Conservation (phyloP, 106 monocot genomes). For the Dendrobium nobile region DNA sequence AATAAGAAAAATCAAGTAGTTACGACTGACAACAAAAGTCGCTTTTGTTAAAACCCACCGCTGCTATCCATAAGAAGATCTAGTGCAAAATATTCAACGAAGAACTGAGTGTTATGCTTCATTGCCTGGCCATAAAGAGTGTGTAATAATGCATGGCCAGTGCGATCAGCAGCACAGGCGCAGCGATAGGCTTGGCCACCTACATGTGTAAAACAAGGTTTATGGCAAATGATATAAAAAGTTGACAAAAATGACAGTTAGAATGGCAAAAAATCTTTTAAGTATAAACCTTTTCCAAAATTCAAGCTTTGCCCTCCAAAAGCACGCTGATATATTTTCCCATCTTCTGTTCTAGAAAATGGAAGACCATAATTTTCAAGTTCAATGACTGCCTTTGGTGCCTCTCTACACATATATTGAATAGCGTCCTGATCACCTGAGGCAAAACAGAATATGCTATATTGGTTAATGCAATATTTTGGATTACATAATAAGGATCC, state of each 20-base stretch:
- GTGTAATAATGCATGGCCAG: conserved; percentile 93
- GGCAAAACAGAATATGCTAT: not conserved
- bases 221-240: not conserved
- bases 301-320: conserved; percentile 98
- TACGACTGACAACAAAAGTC: not conserved
- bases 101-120: conserved; percentile 82
- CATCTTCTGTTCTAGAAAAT: conserved; percentile 93
- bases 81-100: conserved; percentile 83
- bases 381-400: conserved; percentile 95
- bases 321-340: conserved; percentile 80
- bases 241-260: not conserved
- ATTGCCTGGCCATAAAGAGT: conserved; percentile 95
- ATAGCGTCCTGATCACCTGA: conserved; percentile 97
- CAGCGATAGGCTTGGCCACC: conserved; percentile 99
- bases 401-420: conserved; percentile 86
- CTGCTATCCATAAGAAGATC: conserved; percentile 75
- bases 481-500: not conserved
- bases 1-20: not conserved
- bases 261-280: not conserved
- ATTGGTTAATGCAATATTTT: not conserved
- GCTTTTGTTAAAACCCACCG: conserved; percentile 29
- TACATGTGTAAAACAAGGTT: conserved; percentile 20
- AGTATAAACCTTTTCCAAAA: conserved; percentile 85
- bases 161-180: conserved; percentile 97
- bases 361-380: conserved; percentile 98